Base-by-base conservation (phyloP, 2,329 filamentous ascomycete genomes). In the Hypoxylon sp. region DNA sequence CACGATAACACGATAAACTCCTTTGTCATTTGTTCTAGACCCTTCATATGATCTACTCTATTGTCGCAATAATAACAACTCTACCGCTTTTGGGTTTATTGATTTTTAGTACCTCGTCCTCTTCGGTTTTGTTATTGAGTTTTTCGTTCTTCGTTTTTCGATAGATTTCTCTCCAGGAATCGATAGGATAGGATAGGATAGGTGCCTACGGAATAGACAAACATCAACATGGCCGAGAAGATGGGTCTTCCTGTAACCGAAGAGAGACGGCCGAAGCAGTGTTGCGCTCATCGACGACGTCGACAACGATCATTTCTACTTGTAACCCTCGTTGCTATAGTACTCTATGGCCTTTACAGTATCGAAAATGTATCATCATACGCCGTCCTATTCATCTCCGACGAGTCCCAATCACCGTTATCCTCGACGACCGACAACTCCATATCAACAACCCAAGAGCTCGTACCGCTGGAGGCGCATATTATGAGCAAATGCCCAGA, bases 401-500 rank as follows among this genome's bases (percentile, higher is more conserved):
- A 55, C n/a, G 3, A 25, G 4, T 43, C 30, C 20, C 46, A 26
- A 17, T 27, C 17, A 13, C 11, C 31, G 20, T 29, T 55, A 8
- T 16, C 51, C 8, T 31, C 47, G 21, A 49, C 30, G 13, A 11
- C 49, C 16, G 38, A 48, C 36, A 43, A 58, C 29, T 20, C 43
- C 38, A 36, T 44, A 40, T 56, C 49, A 9, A 53, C 49, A 12
- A 29, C 51, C n/a, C 27, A 58, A 41, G 57, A 55, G 32, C 72
- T 78, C 50, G 88, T 97, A 3, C 89, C 91, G 3, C 74, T 99
- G 2, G 94, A 99, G 70, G 90, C 91, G 47, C 93, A 97, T 71
- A 94, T 97, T 63, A 99, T 97, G 87, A 90, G 86, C 74, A 97
- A 97, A 78, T 99, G 94, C 66, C 92, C 93, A 0, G 94, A 99